Evolutionary conservation across 768 basidiomycete species (phyloP).

Genomic region (Kwoniella shandongensis): DNA sequence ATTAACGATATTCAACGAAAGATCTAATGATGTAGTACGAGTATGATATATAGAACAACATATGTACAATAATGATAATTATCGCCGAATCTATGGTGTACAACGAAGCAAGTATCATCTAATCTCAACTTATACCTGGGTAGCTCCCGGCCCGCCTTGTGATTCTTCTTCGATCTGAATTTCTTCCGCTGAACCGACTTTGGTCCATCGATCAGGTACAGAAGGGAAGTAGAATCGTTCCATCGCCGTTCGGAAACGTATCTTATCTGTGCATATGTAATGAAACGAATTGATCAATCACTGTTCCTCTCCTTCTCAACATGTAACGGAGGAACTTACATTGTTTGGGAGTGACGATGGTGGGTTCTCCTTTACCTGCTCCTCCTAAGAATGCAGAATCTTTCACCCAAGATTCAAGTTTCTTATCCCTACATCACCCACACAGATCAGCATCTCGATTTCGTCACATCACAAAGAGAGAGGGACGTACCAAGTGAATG

Average conservation of each 20-base stretch:
- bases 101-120: too few species aligned
- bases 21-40: too few species aligned
- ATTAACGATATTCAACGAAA: neutral
- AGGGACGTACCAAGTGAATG: slow-evolving; percentile 40
- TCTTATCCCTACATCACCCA: slow-evolving; percentile 78
- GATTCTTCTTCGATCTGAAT: slow-evolving; percentile 31
- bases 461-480: neutral
- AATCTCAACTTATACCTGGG: too few species aligned
- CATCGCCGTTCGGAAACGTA: slow-evolving; percentile 52
- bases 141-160: neutral
- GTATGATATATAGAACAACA: too few species aligned
- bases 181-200: slow-evolving; percentile 39
- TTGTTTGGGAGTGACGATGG: slow-evolving; percentile 92
- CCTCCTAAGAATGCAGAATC: slow-evolving; percentile 84
- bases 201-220: slow-evolving; percentile 52
- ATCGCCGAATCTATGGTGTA: too few species aligned
- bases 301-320: too few species aligned
- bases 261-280: slow-evolving; percentile 33
- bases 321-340: slow-evolving; percentile 61
- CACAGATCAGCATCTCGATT: neutral
- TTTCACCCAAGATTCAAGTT: slow-evolving; percentile 96
- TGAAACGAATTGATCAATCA: neutral
- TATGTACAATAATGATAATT: neutral
- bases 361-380: slow-evolving; percentile 83
- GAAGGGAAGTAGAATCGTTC: slow-evolving; percentile 52